A percentile compares a stretch with the other conserved stretches of the same genome.
Conservation (phyloP, 2,329 filamentous ascomycete genomes). For the Fusarium sp. region DNA sequence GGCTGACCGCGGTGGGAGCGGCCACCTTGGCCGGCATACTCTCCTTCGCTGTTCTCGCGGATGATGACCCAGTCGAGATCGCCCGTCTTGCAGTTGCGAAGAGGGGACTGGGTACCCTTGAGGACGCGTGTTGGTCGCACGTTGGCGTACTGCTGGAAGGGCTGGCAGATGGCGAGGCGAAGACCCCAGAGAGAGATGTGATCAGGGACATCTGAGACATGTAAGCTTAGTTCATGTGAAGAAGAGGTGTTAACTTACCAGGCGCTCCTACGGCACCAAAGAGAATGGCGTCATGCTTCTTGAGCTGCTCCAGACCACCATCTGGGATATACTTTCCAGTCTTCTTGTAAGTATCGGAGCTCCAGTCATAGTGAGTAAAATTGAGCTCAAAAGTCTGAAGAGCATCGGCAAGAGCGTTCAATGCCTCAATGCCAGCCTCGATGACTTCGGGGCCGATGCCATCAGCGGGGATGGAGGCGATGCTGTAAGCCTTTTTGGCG, state of each 20-base stretch:
- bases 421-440: slow-evolving; percentile 68
- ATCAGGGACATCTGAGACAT: slow-evolving; percentile 66
- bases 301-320: slow-evolving; percentile 52
- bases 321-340: slow-evolving; percentile 65
- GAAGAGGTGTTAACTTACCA: slow-evolving; percentile 35
- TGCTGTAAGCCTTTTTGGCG: slow-evolving; percentile 56
- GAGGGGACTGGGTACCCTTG: slow-evolving; percentile 68
- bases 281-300: slow-evolving; percentile 67
- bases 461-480: slow-evolving; percentile 72
- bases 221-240: background rate
- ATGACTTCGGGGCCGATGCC: slow-evolving; percentile 75
- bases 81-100: slow-evolving; percentile 62
- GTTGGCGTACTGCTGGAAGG: slow-evolving; percentile 75
- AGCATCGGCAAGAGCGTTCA: slow-evolving; percentile 64
- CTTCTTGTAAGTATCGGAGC: slow-evolving; percentile 73
- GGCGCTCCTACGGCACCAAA: slow-evolving; percentile 75
- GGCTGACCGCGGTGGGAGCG: slow-evolving; percentile 68
- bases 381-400: slow-evolving; percentile 70
- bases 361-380: slow-evolving; percentile 75
- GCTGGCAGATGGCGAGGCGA: slow-evolving; percentile 72
- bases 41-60: slow-evolving; percentile 75
- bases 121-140: slow-evolving; percentile 73
- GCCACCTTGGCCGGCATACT: slow-evolving; percentile 74
- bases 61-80: slow-evolving; percentile 75
- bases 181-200: slow-evolving; percentile 75